Base-by-base conservation (phyloP, 169 alveolate species). In the Theileria sp. region DNA sequence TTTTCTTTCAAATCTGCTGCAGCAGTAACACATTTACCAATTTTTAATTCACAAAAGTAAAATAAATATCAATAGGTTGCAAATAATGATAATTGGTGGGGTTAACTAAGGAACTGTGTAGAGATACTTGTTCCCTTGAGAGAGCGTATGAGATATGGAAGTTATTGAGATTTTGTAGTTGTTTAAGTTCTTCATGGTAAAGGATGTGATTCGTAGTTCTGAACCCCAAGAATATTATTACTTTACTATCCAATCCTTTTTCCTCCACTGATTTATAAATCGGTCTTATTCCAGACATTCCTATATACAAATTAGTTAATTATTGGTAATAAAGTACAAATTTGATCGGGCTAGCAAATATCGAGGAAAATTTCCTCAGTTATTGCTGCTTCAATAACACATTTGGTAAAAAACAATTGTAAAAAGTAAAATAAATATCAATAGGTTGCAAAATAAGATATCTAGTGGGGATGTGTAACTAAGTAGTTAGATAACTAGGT, bases 161-260 rank as follows among this genome's bases (percentile, higher is more conserved):
- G 67, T 72, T 79, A 0, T 50, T 51, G 30, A 15, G 66, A 54
- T 49, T 17, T 30, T 36, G 34, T 21, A 80, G 60, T 2, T 30
- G 51, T 51, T 85, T 72, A 30, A 86, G 28, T 56, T 86, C 92
- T 2, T 81, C 89, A n/a, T 25, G 32, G 77, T 86, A 86, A 28
- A 86, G 13, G 28, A 67, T 23, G 38, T 86, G 78, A 30, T 25
- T 56, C 17, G 25, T 64, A 3, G 28, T 64, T 36, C 92, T 65
- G 66, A 60, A 81, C 30, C 91, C 92, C 13, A 77, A 44, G 67
- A 81, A 51, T 17, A 82, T 25, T 21, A 67, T 36, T 17, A 65
- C 69, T 21, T 62, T 30, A 19, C 25, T 30, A 1, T 21, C 25
- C 7, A 32, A 25, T 60, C 17, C 17, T 15, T 44, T 44, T 8